Conservation (phyloP, 116 monocot species). For the Iris pallida region DNA sequence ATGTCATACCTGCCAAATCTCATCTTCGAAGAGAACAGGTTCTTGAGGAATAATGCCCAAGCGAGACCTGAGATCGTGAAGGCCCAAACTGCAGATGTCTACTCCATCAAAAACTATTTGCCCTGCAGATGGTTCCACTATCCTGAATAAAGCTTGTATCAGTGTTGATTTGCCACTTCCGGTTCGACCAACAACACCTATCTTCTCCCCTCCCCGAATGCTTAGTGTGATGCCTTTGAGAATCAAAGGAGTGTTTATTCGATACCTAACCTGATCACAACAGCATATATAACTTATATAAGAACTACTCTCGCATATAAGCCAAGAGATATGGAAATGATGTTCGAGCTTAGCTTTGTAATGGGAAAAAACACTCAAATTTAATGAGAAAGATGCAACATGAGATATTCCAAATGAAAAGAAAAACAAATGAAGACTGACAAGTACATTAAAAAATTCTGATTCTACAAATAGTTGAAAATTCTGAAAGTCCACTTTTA, state of each 20-base stretch:
- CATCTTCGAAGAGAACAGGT: slow-evolving; percentile 95
- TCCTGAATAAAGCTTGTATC: slow-evolving; percentile 85
- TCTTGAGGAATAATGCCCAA: slow-evolving; percentile 99
- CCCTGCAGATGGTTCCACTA: slow-evolving; percentile 80
- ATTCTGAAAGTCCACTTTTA: too few species aligned
- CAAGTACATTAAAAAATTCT: too few species aligned
- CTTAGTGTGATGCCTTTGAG: slow-evolving; percentile 70
- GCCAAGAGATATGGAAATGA: not conserved
- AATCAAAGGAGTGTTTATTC: slow-evolving; percentile 86
- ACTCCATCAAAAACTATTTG: slow-evolving; percentile 83
- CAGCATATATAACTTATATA: not conserved
- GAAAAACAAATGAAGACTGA: too few species aligned
- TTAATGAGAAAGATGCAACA: too few species aligned
- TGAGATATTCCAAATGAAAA: too few species aligned
- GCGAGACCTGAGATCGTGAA: slow-evolving; percentile 93
- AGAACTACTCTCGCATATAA: not conserved
- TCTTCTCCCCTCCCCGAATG: slow-evolving; percentile 88
- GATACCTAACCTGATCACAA: slow-evolving; percentile 61
- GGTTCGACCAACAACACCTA: slow-evolving; percentile 92
- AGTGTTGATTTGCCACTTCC: slow-evolving; percentile 99
- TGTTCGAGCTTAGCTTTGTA: not conserved
- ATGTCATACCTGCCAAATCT: too few species aligned
- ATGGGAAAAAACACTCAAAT: not conserved
- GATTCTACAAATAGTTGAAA: too few species aligned
- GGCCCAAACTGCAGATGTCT: slow-evolving; percentile 82